Conservation (phyloP, 1,284 basidiomycete species). For the Pseudozyma tsukubaensis region DNA sequence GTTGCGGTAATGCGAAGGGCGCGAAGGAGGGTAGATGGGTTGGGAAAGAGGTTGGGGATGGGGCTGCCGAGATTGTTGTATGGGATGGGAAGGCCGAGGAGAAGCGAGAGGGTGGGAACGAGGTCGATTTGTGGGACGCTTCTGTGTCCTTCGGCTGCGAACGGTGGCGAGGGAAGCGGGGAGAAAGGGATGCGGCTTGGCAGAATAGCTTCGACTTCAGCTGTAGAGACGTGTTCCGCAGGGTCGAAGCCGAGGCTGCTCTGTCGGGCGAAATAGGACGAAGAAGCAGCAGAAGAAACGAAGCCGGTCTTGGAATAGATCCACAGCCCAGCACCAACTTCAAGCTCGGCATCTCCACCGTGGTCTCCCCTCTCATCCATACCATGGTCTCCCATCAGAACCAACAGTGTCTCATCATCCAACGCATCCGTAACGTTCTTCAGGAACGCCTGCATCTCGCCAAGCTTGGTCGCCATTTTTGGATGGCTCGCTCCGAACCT, state of each 20-base stretch:
- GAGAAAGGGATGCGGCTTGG: conserved; percentile 48
- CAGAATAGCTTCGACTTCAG: conserved; percentile 12
- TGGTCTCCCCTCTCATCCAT: conserved; percentile 97
- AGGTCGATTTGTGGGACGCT: conserved; percentile 93
- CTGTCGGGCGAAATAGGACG: no score
- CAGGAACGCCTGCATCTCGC: conserved; percentile 71
- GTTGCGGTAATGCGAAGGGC: conserved; percentile 80
- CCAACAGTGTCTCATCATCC: conserved; percentile 74
- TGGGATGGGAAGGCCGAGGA: conserved; percentile 91
- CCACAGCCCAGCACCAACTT: conserved; percentile 90
- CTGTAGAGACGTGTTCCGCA: conserved; percentile 21
- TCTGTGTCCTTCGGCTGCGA: conserved; percentile 71
- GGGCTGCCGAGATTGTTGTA: conserved; percentile 93
- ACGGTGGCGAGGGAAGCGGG: conserved; percentile 55
- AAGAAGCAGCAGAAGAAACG: conserved; percentile 8
- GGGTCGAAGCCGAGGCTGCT: conserved; percentile 5
- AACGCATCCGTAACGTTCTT: conserved; percentile 44
- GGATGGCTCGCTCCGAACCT: conserved; percentile 89
- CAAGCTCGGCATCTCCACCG: conserved; percentile 87
- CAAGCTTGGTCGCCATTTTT: conserved; percentile 84
- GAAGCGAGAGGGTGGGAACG: conserved; percentile 87
- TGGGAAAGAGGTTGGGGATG: conserved; percentile 86
- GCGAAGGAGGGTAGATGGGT: conserved; percentile 70
- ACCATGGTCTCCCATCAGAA: conserved; percentile 95
- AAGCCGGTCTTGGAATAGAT: conserved; percentile 74